Conservation (phyloP, 2,329 filamentous ascomycete genomes). For the Aureobasidium sp. region DNA sequence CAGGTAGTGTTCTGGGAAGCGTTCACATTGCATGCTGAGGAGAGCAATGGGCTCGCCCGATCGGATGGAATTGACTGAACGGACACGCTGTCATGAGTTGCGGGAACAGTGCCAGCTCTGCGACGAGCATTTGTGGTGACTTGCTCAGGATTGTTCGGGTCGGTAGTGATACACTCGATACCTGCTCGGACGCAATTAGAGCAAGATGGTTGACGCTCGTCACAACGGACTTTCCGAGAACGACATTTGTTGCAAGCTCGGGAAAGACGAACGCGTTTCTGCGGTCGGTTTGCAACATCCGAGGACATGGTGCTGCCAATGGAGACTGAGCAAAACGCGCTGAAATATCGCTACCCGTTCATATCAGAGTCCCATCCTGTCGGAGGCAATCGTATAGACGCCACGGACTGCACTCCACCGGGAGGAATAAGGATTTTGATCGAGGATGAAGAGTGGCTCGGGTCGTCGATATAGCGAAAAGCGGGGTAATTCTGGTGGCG, state of each 20-base stretch:
- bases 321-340: too few relatives aligned
- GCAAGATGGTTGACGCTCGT: constrained; percentile 18
- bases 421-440: neutral
- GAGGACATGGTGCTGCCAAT: neutral
- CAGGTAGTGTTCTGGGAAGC: neutral
- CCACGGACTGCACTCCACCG: neutral
- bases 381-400: neutral
- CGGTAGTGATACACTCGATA: constrained; percentile 15
- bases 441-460: too few relatives aligned
- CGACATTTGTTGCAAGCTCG: constrained; percentile 18
- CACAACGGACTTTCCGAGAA: constrained; percentile 17
- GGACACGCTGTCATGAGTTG: neutral
- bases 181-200: constrained; percentile 8
- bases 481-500: neutral
- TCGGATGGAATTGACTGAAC: neutral
- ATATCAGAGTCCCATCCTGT: neutral
- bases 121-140: neutral
- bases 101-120: neutral
- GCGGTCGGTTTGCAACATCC: neutral
- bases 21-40: neutral
- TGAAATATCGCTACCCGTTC: neutral
- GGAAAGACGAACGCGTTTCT: constrained; percentile 17
- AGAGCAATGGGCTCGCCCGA: neutral
- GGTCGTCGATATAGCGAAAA: neutral
- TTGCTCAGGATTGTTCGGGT: constrained; percentile 5